phyloP scores from a whole-genome alignment of 1,284 basidiomycete species.

The Trichosporon sp. region DNA sequence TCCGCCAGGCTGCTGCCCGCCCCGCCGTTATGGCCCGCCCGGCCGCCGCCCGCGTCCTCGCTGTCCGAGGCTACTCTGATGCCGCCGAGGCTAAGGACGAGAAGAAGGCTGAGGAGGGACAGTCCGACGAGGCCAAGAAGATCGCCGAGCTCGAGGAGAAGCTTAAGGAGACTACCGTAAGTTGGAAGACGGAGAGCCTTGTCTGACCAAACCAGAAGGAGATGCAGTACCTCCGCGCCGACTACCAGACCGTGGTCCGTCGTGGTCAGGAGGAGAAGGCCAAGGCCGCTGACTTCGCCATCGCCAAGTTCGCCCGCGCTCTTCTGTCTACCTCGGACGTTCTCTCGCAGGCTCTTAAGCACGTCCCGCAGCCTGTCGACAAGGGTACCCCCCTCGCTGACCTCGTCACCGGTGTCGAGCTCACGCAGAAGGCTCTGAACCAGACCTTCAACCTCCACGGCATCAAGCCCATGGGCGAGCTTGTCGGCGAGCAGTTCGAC shows the following conservation, averaged over 20 bases:
- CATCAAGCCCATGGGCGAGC: constrained; percentile 68
- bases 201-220: constrained; percentile 58
- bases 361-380: constrained; percentile 60
- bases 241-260: constrained; percentile 90
- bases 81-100: constrained; percentile 9
- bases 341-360: constrained; percentile 75
- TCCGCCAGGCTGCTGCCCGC: constrained; percentile 20
- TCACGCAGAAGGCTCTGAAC: constrained; percentile 84
- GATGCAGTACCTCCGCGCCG: constrained; percentile 82
- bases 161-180: constrained; percentile 14
- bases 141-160: constrained; percentile 24
- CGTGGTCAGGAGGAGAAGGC: constrained; percentile 85
- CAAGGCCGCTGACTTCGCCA: constrained; percentile 88
- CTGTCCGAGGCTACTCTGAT: constrained; percentile 16
- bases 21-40: constrained; percentile 6
- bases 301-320: constrained; percentile 82
- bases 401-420: constrained; percentile 78
- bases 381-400: constrained; percentile 59
- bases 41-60: constrained; percentile 1
- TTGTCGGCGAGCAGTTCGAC: constrained; percentile 82
- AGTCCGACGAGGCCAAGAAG: constrained; percentile 21
- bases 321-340: constrained; percentile 90
- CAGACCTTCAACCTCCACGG: constrained; percentile 89
- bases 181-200: too few relatives aligned
- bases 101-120: constrained; percentile 10